These are phyloP conservation scores for Boletus vinaceobasis DNA, from an alignment of 768 basidiomycete genomes.

Conservation along the genomic window DNA sequence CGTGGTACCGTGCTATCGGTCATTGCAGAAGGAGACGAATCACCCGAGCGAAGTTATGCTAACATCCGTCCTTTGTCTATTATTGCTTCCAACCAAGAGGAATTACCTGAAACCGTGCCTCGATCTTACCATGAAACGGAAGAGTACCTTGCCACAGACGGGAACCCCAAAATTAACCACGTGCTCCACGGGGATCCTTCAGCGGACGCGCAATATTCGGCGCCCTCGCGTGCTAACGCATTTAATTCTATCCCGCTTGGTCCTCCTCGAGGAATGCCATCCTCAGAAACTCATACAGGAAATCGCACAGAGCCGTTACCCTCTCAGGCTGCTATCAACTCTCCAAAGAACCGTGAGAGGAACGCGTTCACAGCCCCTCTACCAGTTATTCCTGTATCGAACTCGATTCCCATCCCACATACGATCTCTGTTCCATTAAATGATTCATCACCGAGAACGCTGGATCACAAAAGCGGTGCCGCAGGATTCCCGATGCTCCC, in stretches of 20 bases:
- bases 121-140: not conserved
- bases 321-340: not conserved
- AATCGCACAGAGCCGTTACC: conserved; percentile 23
- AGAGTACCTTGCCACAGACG: not conserved
- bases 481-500: conserved; percentile 61
- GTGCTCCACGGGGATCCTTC: conserved; percentile 8
- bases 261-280: conserved; percentile 29
- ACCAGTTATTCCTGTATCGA: conserved; percentile 13
- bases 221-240: conserved; percentile 32
- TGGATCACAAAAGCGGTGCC: conserved; percentile 39
- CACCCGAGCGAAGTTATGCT: conserved; percentile 36
- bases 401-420: conserved; percentile 3
- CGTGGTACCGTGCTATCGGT: conserved; percentile 53
- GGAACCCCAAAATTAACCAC: not conserved
- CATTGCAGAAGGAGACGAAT: conserved; percentile 71
- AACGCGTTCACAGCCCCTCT: conserved; percentile 25
- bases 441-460: conserved; percentile 26
- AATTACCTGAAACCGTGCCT: not conserved
- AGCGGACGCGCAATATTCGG: conserved; percentile 15
- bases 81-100: not conserved
- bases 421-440: conserved; percentile 36
- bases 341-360: conserved; percentile 6
- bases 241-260: conserved; percentile 39
- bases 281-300: not conserved
- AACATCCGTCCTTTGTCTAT: conserved; percentile 1